Evolutionary conservation across 305 asterid species (phyloP).

Genomic region (Solanum hybrid): DNA sequence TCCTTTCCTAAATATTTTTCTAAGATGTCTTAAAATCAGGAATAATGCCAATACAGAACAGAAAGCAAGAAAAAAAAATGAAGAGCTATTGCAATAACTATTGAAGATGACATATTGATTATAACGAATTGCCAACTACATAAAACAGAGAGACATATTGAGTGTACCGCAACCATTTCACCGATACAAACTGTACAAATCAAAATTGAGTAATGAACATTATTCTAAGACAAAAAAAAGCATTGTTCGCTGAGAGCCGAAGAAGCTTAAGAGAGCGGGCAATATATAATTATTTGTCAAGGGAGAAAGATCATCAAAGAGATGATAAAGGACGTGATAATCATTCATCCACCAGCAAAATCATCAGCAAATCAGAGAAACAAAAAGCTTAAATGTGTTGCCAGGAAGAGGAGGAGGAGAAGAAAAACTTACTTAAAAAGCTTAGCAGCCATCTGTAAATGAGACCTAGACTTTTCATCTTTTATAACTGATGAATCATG

Average conservation of each 20-base stretch:
- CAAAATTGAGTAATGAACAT: not conserved
- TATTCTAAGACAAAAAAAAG: not conserved
- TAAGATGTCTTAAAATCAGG: not conserved
- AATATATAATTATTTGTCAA: not conserved
- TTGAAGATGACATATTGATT: not conserved
- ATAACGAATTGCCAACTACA: not conserved
- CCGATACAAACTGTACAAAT: not conserved
- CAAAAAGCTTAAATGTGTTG: not conserved
- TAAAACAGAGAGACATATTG: not conserved
- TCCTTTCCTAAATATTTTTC: not conserved
- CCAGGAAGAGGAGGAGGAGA: not conserved
- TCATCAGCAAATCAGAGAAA: not conserved
- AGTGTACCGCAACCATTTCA: not conserved
- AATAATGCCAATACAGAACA: not conserved
- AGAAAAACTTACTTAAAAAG: constrained; percentile 56
- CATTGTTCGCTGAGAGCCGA: not conserved
- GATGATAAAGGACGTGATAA: not conserved
- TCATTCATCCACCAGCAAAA: not conserved
- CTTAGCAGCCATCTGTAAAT: constrained; percentile 80
- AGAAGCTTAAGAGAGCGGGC: not conserved
- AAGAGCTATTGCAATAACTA: not conserved
- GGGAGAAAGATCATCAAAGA: not conserved
- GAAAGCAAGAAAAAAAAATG: not conserved
- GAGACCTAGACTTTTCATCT: constrained; percentile 67
- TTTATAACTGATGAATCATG: constrained; percentile 80